Evolutionary conservation across 768 basidiomycete species (phyloP).

Genomic region (Agaricus blazei): DNA sequence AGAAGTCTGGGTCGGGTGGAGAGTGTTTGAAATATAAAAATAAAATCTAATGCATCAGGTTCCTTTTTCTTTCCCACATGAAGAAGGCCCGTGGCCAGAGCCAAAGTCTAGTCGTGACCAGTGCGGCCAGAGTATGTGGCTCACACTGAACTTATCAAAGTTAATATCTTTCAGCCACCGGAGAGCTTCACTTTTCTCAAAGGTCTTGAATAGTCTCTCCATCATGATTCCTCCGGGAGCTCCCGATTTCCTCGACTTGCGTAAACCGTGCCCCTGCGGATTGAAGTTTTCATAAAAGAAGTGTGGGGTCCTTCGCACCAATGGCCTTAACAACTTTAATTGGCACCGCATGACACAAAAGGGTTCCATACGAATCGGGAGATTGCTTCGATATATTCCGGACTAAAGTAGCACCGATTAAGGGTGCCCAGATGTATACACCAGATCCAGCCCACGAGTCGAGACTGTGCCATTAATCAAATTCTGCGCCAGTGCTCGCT

Average conservation of each 20-base stretch:
- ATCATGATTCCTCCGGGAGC: not conserved
- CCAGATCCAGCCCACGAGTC: not conserved
- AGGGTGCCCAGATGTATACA: not conserved
- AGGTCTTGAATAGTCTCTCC: not conserved
- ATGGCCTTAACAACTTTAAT: no score
- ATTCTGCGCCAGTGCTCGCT: not conserved
- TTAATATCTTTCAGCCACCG: not conserved
- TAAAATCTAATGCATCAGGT: not conserved
- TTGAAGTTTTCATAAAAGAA: not conserved
- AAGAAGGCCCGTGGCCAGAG: no score
- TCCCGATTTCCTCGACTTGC: not conserved
- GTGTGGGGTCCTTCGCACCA: no score
- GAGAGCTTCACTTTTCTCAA: not conserved
- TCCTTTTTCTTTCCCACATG: not conserved
- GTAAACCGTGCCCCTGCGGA: not conserved
- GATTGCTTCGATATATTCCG: not conserved
- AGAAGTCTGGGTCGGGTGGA: not conserved
- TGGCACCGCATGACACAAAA: no score
- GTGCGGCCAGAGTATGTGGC: not conserved
- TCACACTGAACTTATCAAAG: not conserved
- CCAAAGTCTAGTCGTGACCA: not conserved
- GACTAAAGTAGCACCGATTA: not conserved
- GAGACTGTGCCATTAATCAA: not conserved
- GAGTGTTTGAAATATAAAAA: not conserved
- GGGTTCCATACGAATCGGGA: not conserved